Evolutionary conservation across 2,329 filamentous ascomycete species (phyloP).

Genomic region (Xylariaceae sp.): DNA sequence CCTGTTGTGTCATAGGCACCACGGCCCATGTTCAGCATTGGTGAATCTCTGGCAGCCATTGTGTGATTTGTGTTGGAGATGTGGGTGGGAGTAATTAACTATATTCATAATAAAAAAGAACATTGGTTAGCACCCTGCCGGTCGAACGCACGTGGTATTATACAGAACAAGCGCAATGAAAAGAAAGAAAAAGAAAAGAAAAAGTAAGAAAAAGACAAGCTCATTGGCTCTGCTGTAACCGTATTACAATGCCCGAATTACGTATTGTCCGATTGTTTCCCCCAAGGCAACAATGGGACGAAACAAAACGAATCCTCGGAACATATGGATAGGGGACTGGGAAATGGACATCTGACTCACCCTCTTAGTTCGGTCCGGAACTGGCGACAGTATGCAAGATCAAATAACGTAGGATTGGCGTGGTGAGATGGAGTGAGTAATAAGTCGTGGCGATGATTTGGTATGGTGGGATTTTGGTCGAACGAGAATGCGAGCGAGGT

Average conservation of each 20-base stretch:
- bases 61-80: slow-evolving; percentile 13
- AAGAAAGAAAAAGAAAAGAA: too few species aligned
- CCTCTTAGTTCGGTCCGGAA: slow-evolving; percentile 24
- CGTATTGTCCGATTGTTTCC: not conserved
- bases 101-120: not conserved
- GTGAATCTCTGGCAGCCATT: slow-evolving; percentile 30
- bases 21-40: slow-evolving; percentile 33
- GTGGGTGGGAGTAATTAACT: slow-evolving; percentile 6
- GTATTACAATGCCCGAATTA: slow-evolving; percentile 7
- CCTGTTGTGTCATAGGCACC: slow-evolving; percentile 35
- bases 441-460: slow-evolving; percentile 28
- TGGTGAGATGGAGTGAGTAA: slow-evolving; percentile 28
- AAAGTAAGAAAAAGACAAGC: not conserved
- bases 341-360: slow-evolving; percentile 33
- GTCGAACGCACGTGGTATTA: not conserved
- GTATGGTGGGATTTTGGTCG: slow-evolving; percentile 27
- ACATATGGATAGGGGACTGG: slow-evolving; percentile 17
- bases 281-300: slow-evolving; percentile 6
- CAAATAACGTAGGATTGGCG: slow-evolving; percentile 19
- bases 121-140: slow-evolving; percentile 16
- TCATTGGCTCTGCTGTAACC: slow-evolving; percentile 6
- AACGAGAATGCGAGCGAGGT: slow-evolving; percentile 22
- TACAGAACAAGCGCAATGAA: not conserved
- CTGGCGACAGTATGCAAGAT: slow-evolving; percentile 27
- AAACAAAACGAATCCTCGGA: slow-evolving; percentile 19